Evolutionary conservation across 208 protist genomes (phyloP).

Genomic region (Leishmania gerbilli): DNA sequence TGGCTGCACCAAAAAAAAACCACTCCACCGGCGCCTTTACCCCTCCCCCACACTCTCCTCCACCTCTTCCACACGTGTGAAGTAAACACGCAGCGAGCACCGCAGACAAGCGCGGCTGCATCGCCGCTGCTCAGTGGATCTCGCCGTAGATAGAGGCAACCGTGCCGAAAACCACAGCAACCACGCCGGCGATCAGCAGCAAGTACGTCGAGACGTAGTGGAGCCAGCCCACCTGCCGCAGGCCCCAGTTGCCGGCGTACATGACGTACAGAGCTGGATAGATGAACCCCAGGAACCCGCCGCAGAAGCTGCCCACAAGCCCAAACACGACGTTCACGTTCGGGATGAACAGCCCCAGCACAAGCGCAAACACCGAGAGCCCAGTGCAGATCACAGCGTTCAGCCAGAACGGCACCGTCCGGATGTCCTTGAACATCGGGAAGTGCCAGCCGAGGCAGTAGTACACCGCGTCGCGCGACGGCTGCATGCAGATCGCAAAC

Average conservation of each 20-base stretch:
- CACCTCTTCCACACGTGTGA: background rate
- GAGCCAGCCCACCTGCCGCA: conserved; percentile 56
- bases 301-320: conserved; percentile 76
- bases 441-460: conserved; percentile 62
- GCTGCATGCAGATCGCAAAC: conserved; percentile 80
- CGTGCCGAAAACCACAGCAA: conserved; percentile 75
- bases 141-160: conserved; percentile 54
- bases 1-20: background rate
- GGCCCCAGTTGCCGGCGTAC: conserved; percentile 69
- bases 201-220: conserved; percentile 76
- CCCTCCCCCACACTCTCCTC: background rate
- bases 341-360: conserved; percentile 79
- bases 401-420: conserved; percentile 57
- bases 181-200: conserved; percentile 74
- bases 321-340: conserved; percentile 76
- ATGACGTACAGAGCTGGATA: conserved; percentile 84
- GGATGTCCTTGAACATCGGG: conserved; percentile 48
- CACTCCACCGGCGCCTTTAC: no score
- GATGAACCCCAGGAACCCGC: conserved; percentile 83
- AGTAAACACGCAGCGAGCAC: background rate
- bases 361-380: conserved; percentile 64
- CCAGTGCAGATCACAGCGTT: conserved; percentile 56
- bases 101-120: background rate
- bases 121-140: background rate
- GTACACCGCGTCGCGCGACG: conserved; percentile 68